These are phyloP conservation scores for Coriaria nepalensis DNA, from an alignment of 306 rosid species.

Conservation along the genomic window DNA sequence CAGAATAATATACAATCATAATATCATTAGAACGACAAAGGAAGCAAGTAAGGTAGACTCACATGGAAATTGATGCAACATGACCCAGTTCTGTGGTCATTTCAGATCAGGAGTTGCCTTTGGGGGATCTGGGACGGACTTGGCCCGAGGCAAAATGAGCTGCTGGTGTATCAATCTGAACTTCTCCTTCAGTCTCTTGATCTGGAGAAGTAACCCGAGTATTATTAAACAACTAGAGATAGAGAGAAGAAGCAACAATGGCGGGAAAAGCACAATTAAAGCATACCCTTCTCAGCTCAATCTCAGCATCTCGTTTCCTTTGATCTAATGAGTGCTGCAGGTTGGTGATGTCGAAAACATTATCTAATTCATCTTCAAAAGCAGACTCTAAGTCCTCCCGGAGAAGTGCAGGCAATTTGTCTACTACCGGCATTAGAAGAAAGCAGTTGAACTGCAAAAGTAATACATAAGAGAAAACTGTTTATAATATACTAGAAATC, in stretches of 20 bases:
- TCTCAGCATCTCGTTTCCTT: constrained; percentile 60
- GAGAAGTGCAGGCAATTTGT: constrained; percentile 86
- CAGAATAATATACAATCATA: too few species aligned
- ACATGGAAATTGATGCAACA: neutral
- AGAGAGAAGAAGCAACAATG: constrained; percentile 3
- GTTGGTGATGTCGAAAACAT: constrained; percentile 73
- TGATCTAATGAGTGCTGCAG: constrained; percentile 56
- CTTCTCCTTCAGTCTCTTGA: constrained; percentile 85
- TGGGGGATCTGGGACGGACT: constrained; percentile 6
- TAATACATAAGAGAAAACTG: neutral
- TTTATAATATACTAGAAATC: too few species aligned
- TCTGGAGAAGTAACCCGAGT: constrained; percentile 33
- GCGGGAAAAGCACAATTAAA: constrained; percentile 9
- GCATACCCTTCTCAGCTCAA: constrained; percentile 84
- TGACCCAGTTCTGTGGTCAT: neutral
- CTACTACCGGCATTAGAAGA: constrained; percentile 96
- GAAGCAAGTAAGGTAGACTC: constrained; percentile 2
- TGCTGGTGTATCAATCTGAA: constrained; percentile 68
- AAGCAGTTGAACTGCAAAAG: constrained; percentile 89
- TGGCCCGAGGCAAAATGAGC: constrained; percentile 35
- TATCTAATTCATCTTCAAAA: constrained; percentile 77
- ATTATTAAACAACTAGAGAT: constrained; percentile 1
- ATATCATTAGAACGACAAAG: neutral
- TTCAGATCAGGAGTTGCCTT: constrained; percentile 10
- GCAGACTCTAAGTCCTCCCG: constrained; percentile 88